Base-by-base conservation (phyloP, 805 yeast genomes). In the Sugiyamaella smithiae region DNA sequence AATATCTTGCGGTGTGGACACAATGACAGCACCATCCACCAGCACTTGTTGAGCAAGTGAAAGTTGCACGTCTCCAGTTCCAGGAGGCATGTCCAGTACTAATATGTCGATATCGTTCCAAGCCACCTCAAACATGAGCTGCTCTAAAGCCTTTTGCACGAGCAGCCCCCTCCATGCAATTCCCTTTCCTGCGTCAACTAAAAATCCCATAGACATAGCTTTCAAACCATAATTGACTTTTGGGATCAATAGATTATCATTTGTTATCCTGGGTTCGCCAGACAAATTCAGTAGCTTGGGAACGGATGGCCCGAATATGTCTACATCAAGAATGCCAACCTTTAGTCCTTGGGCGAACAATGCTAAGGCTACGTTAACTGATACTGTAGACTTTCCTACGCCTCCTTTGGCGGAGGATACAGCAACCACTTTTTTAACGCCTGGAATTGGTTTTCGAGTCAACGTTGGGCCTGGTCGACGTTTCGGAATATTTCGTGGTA, bases 181-280 rank as follows among this genome's bases (percentile, higher is more conserved):
- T 25, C 81, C 79, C 42, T 77, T 81, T 6, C 84, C 84, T 1
- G 75, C 65, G 1, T 80, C 80, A 1, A 87, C 76, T 56, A 88
- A 68, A 58, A 82, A 87, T 0, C 96, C 96, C 95, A 88, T 88
- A 0, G 95, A 86, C 96, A 88, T 88, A 5, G 89, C 78, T 55
- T 84, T 82, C 2, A 88, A 62, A 0, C 96, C 96, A 55, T 82
- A 85, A 61, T 85, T 87, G 8, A 72, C 63, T 56, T 86, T 64
- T 0, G 96, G 96, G 0, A 82, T 60, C 2, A 87, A 67, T 55
- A 76, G 75, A 0, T 88, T 87, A 1, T 57, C 55, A 46, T 57
- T 51, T 0, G 78, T 66, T 9, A 84, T 60, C 23, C 84, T 60
- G 1, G 95, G 93, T 57, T 84, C 91, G 0, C 90, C 89, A 1